phyloP scores from a whole-genome alignment of 1,284 basidiomycete species.

The Ustilago crameri region DNA sequence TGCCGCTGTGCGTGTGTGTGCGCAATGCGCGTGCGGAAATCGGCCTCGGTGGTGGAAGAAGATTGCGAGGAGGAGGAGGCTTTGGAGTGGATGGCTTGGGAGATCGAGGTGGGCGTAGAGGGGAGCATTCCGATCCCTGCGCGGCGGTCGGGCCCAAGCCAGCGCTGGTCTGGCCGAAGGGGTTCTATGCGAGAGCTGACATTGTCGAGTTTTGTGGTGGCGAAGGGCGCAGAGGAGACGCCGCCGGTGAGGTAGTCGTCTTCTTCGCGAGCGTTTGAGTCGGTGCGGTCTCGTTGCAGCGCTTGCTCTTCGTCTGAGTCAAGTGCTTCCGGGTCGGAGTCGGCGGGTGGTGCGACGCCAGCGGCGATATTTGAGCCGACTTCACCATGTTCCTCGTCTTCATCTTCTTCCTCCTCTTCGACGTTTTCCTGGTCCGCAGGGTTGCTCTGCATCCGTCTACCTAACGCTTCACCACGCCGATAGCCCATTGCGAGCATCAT shows the following conservation, averaged over 20 bases:
- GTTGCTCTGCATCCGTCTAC: slow-evolving; percentile 15
- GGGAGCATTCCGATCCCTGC: slow-evolving; percentile 40
- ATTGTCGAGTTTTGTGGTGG: neutral
- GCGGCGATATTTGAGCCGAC: neutral
- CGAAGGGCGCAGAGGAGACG: neutral
- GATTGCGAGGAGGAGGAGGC: neutral
- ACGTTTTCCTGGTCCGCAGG: neutral
- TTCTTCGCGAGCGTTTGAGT: slow-evolving; percentile 16
- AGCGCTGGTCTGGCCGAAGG: slow-evolving; percentile 49
- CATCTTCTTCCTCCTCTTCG: slow-evolving; percentile 17
- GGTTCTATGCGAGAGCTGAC: slow-evolving; percentile 23
- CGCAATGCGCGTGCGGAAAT: slow-evolving; percentile 36
- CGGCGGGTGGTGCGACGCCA: slow-evolving; percentile 3
- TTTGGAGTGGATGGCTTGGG: slow-evolving; percentile 8
- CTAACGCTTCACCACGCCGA: slow-evolving; percentile 35
- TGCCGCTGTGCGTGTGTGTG: slow-evolving; percentile 30
- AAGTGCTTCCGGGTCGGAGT: slow-evolving; percentile 10
- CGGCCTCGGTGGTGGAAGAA: neutral
- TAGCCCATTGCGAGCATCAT: slow-evolving; percentile 63
- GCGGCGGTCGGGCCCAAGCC: slow-evolving; percentile 29
- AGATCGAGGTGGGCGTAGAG: slow-evolving; percentile 6
- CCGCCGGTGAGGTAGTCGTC: slow-evolving; percentile 42
- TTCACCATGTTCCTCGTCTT: slow-evolving; percentile 15
- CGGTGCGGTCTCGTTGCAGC: neutral
- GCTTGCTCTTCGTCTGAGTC: slow-evolving; percentile 29